Evolutionary conservation across 352 stramenopile species (phyloP).

Genomic region (Globisporangium radiosum): DNA sequence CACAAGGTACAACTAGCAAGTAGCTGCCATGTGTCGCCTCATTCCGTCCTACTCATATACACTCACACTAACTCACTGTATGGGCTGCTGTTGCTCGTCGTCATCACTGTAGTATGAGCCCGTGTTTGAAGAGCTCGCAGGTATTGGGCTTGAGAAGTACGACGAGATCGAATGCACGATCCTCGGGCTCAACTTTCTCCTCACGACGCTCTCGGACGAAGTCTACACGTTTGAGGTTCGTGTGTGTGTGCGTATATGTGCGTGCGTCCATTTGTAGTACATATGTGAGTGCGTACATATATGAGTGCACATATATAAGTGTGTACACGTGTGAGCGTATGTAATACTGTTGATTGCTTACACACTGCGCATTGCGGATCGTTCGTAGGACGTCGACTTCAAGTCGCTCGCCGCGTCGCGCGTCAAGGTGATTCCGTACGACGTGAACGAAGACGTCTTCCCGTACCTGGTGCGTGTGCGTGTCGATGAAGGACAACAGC

Average conservation of each 20-base stretch:
- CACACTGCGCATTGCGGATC: no score
- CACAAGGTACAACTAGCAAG: slow-evolving; percentile 51
- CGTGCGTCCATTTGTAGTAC: background rate
- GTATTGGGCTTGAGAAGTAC: slow-evolving; percentile 79
- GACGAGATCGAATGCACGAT: slow-evolving; percentile 97
- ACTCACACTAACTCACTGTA: background rate
- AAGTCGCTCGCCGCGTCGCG: slow-evolving; percentile 67
- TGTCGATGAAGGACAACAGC: background rate
- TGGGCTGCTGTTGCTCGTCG: slow-evolving; percentile 1
- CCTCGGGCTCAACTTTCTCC: slow-evolving; percentile 95
- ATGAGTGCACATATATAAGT: no score
- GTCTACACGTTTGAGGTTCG: slow-evolving; percentile 96
- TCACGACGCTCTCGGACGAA: slow-evolving; percentile 94
- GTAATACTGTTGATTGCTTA: no score
- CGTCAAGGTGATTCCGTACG: slow-evolving; percentile 72
- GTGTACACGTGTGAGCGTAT: background rate
- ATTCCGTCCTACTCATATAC: background rate
- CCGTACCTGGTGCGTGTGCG: slow-evolving; percentile 64
- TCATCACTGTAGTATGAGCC: slow-evolving; percentile 43
- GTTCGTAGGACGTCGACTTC: slow-evolving; percentile 66
- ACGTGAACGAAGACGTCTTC: slow-evolving; percentile 75
- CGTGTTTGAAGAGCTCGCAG: slow-evolving; percentile 68
- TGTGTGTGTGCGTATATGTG: background rate
- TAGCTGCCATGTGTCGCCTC: background rate
- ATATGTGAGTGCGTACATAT: background rate